phyloP scores from a whole-genome alignment of 2,329 filamentous ascomycete species.

The Aspergillus spinulosporus region DNA sequence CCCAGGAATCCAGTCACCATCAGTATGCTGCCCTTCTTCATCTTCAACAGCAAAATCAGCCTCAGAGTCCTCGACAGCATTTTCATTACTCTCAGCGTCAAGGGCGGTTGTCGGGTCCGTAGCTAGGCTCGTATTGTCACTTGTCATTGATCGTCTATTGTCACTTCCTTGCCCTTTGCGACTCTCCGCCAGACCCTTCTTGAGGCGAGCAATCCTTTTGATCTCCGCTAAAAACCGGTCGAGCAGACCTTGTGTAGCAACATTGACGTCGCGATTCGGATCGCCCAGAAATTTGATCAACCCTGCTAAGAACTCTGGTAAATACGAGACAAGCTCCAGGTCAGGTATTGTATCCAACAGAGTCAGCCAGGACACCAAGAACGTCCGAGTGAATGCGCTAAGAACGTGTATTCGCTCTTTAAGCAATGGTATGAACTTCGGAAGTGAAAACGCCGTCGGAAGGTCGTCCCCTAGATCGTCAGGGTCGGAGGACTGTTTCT shows the following conservation, averaged over 20 bases:
- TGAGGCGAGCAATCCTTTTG: constrained; percentile 87
- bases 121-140: constrained; percentile 64
- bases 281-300: constrained; percentile 91
- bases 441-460: constrained; percentile 90
- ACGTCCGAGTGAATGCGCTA: constrained; percentile 91
- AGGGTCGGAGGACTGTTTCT: constrained; percentile 46
- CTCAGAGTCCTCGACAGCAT: constrained; percentile 54
- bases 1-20: constrained; percentile 95
- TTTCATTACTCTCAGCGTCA: constrained; percentile 51
- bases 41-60: constrained; percentile 48
- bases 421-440: constrained; percentile 85
- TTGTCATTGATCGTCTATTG: constrained; percentile 67
- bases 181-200: constrained; percentile 87
- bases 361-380: constrained; percentile 94
- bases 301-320: constrained; percentile 88
- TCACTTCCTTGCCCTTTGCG: constrained; percentile 68
- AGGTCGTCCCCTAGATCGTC: constrained; percentile 50
- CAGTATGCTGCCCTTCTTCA: constrained; percentile 60
- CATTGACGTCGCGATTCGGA: constrained; percentile 89
- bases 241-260: constrained; percentile 81
- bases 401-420: constrained; percentile 93
- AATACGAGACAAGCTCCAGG: constrained; percentile 85
- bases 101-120: constrained; percentile 48
- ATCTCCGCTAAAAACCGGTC: constrained; percentile 93
- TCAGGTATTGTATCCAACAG: constrained; percentile 95